Evolutionary conservation across 2,329 filamentous ascomycete genomes (phyloP), one percentile per base, ranked within the genome.

Genomic region (Botrytis aclada): DNA sequence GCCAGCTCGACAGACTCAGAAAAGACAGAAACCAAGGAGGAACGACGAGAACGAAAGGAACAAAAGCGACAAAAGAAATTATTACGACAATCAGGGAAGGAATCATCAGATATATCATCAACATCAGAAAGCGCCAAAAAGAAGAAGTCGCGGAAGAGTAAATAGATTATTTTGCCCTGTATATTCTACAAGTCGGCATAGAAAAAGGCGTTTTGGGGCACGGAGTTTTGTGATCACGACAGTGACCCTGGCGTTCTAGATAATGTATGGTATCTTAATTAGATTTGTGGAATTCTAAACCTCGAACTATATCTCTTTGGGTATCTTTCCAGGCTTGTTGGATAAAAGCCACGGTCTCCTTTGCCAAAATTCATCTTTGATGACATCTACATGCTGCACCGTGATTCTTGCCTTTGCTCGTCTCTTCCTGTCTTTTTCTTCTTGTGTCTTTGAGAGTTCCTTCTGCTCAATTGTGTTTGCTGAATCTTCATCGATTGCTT

Each of bases 281-380:
- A 66, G 32, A 71, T 74, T 25, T 25, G 73, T 72, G 66, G 58
- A 71, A 64, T 63, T 69, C 56, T 79, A 60, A 60, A 25, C 16
- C 37, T 69, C 65, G 10, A 72, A 47, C 71, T 75, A 81, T 71
- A 78, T 73, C 74, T 89, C 86, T 79, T 89, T 89, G n/a, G 90
- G 90, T 77, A 91, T 84, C 79, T 88, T 91, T 34, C 92, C 92
- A 8, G 91, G 91, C 81, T 89, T 92, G 76, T 92, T 91, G 1
- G 91, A 93, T 70, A 95, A 81, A 72, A 96, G 86, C 93, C 95
- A 98, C 2, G 95, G 94, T 80, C 95, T 87, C 78, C 87, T 87
- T 76, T 93, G 87, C 96, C 96, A 99, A 80, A 99, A 99, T 5
- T 93, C 92, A 82, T 98, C 93, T 78, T 92, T 94, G 83, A 99